These are phyloP conservation scores for Tilletia caries DNA, from an alignment of 1,284 basidiomycete species.

Conservation along the genomic window DNA sequence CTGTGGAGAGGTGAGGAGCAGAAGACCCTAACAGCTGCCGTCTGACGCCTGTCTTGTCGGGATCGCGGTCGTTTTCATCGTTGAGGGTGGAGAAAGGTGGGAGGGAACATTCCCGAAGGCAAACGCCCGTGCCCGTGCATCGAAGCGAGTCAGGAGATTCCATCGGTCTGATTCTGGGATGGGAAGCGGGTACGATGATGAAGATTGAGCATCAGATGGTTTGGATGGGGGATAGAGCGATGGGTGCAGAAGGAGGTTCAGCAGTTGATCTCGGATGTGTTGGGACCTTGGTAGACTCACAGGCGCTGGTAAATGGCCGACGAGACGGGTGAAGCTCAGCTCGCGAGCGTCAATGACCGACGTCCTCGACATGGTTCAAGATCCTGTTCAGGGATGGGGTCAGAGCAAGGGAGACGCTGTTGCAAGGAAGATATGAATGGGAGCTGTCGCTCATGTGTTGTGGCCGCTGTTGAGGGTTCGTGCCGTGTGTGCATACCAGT, in stretches of 20 bases:
- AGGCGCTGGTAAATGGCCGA: not conserved
- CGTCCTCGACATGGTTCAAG: not conserved
- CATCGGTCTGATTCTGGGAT: not conserved
- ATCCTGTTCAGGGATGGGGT: not conserved
- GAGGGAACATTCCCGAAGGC: not conserved
- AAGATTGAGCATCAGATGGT: no score
- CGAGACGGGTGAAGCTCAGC: not conserved
- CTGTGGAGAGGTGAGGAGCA: not conserved
- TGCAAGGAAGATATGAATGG: no score
- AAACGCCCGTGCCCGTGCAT: not conserved
- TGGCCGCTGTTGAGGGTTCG: no score
- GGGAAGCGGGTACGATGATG: not conserved
- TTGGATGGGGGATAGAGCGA: not conserved
- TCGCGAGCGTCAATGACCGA: not conserved
- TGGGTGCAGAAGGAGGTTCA: not conserved
- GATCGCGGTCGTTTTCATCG: not conserved
- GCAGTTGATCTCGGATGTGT: not conserved
- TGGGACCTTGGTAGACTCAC: not conserved
- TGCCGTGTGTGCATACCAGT: no score
- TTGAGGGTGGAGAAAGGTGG: not conserved
- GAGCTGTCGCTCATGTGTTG: no score
- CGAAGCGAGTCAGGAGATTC: not conserved
- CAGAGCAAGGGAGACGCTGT: no score
- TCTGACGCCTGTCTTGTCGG: not conserved
- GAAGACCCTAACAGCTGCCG: not conserved